Percentiles rank a stretch among this genome's conserved stretches.
These are phyloP conservation scores for Vicia faba DNA, from an alignment of 306 rosid species.

Conservation along the genomic window DNA sequence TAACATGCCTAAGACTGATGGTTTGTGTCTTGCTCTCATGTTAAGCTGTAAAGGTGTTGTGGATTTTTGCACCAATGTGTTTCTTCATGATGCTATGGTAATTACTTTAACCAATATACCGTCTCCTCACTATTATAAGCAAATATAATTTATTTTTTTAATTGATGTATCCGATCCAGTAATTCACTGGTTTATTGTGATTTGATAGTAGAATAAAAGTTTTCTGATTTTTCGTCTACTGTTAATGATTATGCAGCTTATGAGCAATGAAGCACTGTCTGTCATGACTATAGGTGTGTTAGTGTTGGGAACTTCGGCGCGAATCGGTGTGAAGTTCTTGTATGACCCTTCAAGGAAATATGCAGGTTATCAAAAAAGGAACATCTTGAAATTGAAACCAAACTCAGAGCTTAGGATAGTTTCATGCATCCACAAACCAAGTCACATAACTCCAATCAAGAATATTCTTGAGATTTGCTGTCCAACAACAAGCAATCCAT, in stretches of 20 bases:
- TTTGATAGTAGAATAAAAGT: not conserved
- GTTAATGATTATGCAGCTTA: not conserved
- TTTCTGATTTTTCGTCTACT: not conserved
- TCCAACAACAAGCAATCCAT: not conserved
- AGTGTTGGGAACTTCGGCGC: not conserved
- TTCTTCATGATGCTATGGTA: constrained; percentile 33
- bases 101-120: not conserved
- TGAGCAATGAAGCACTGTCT: not conserved
- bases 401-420: constrained; percentile 7
- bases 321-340: constrained; percentile 1
- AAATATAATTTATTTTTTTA: too few species aligned
- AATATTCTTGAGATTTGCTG: not conserved
- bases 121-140: too few species aligned
- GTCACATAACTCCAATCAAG: not conserved
- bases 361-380: constrained; percentile 24
- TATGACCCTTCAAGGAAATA: constrained; percentile 29
- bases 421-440: constrained; percentile 9
- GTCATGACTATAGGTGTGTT: not conserved
- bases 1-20: constrained; percentile 44
- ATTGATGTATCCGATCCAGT: too few species aligned
- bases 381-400: constrained; percentile 8
- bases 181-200: too few species aligned
- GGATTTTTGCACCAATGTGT: constrained; percentile 24
- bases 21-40: constrained; percentile 46
- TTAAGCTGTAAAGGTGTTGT: constrained; percentile 62